Percentiles rank a stretch among this genome's conserved stretches.
These are phyloP conservation scores for Cladobotryum protrusum DNA, from an alignment of 2,329 filamentous ascomycete species.

Conservation along the genomic window DNA sequence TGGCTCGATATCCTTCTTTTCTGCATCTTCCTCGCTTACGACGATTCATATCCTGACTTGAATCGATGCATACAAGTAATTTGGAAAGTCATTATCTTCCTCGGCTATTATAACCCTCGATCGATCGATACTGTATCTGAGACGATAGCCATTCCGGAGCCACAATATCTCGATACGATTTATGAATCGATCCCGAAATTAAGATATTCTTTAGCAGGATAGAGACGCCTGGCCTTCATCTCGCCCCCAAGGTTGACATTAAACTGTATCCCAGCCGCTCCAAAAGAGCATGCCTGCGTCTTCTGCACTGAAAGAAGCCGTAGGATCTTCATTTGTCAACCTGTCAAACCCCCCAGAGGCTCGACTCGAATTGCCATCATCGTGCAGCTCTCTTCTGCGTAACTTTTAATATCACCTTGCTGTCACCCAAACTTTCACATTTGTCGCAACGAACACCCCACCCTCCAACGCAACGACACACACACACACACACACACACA, in stretches of 20 bases:
- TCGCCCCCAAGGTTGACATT: neutral
- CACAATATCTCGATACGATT: neutral
- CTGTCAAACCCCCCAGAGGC: constrained; percentile 1
- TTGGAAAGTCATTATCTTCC: too few relatives aligned
- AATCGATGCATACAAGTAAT: too few relatives aligned
- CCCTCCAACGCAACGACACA: neutral
- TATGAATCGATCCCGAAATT: neutral
- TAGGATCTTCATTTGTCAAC: constrained; percentile 7
- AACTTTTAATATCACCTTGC: constrained; percentile 21
- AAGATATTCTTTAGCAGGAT: too few relatives aligned
- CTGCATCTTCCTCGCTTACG: too few relatives aligned
- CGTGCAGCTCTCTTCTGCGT: constrained; percentile 4
- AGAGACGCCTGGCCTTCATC: neutral
- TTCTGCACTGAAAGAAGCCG: neutral
- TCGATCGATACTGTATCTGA: too few relatives aligned
- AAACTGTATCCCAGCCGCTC: neutral
- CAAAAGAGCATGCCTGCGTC: constrained; percentile 11
- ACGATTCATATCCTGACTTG: too few relatives aligned
- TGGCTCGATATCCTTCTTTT: too few relatives aligned
- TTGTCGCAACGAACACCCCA: neutral
- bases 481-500: too few relatives aligned
- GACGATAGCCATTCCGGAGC: neutral
- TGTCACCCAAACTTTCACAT: constrained; percentile 1
- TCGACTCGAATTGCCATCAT: constrained; percentile 2
- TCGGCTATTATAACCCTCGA: too few relatives aligned